Evolutionary conservation across 2,329 filamentous ascomycete species (phyloP), one percentile per base, ranked within the genome.

Genomic region (Bipolaris sorokiniana): DNA sequence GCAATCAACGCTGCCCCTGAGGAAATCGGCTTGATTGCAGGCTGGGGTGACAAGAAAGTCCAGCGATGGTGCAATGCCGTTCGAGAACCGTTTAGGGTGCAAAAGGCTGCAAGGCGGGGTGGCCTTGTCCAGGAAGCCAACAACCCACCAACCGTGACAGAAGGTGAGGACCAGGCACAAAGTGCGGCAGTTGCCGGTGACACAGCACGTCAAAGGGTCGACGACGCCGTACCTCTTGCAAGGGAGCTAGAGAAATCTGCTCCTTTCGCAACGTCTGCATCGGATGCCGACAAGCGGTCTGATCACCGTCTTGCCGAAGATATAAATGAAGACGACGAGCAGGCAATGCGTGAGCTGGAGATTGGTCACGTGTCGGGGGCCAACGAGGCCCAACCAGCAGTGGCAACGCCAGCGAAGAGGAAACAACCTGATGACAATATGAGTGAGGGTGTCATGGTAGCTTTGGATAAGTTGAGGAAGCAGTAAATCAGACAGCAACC

Each of bases 31-130:
- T 80, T 91, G 61, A 87, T 99, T n/a, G 85, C 88, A 28, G 95
- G 95, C 1, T 99, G 93, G 93, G 95, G 95, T 33, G 91, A 96
- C 77, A 92, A 91, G 79, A 99, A 99, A 77, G 92, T 97, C 20
- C 89, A 90, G 76, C 86, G 87, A 56, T 98, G 94, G 94, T 89
- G 85, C 65, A 84, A 82, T 54, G 89, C 90, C 9, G 90, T 97
- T 1, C 86, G 91, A 58, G 92, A 96, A 76, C 91, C 92, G 0
- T 97, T 98, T 68, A 81, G 91, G 56, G 86, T 89, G 5, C 86
- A 88, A 67, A 90, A 89, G 68, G 85, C 90, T 1, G 85, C 84
- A n/a, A 90, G 80, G 63, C 75, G 81, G 37, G 80, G 77, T n/a
- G 80, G 77, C 10, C 46, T 48, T n/a, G 62, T 81, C 13, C 69